Percentiles rank a stretch among this genome's conserved stretches.
Conservation (phyloP, 768 basidiomycete genomes). For the Porphyrellus cyaneotinctus region DNA sequence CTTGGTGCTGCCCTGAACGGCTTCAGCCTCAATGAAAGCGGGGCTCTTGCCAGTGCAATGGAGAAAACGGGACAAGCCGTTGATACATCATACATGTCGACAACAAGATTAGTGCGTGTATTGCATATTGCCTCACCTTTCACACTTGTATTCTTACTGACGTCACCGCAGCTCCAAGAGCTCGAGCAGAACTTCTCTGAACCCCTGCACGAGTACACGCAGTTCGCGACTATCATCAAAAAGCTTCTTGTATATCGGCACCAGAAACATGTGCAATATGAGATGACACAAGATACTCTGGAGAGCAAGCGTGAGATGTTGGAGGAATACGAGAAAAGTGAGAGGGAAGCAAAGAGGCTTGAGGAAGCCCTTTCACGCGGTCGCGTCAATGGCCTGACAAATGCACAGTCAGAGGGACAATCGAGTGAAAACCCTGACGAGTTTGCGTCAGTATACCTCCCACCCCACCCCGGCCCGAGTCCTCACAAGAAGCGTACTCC, state of each 20-base stretch:
- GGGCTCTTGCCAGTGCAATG: constrained; percentile 71
- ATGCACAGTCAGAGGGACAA: constrained; percentile 26
- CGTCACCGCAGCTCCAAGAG: constrained; percentile 68
- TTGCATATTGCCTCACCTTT: constrained; percentile 1
- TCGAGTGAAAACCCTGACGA: constrained; percentile 38
- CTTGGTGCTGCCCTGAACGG: constrained; percentile 90
- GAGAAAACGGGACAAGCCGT: constrained; percentile 98
- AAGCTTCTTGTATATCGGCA: constrained; percentile 91
- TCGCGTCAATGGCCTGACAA: constrained; percentile 32
- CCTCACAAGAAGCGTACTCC: constrained; percentile 60
- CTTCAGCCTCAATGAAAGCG: constrained; percentile 84
- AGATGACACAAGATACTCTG: constrained; percentile 91
- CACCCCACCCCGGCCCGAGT: constrained; percentile 78
- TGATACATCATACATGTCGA: constrained; percentile 90
- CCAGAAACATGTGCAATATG: constrained; percentile 96
- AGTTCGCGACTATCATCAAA: constrained; percentile 94
- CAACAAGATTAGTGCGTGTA: constrained; percentile 72
- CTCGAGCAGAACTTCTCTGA: constrained; percentile 95
- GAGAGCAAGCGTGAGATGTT: constrained; percentile 81
- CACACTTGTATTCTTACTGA: constrained; percentile 6
- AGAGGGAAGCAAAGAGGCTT: constrained; percentile 82
- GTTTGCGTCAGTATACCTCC: constrained; percentile 50
- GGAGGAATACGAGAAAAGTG: constrained; percentile 89
- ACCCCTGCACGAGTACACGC: constrained; percentile 91
- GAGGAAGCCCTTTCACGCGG: constrained; percentile 80